Evolutionary conservation across 1,139 yeast genomes (phyloP), one percentile per base, ranked within the genome.

Genomic region (Spathaspora sp.): DNA sequence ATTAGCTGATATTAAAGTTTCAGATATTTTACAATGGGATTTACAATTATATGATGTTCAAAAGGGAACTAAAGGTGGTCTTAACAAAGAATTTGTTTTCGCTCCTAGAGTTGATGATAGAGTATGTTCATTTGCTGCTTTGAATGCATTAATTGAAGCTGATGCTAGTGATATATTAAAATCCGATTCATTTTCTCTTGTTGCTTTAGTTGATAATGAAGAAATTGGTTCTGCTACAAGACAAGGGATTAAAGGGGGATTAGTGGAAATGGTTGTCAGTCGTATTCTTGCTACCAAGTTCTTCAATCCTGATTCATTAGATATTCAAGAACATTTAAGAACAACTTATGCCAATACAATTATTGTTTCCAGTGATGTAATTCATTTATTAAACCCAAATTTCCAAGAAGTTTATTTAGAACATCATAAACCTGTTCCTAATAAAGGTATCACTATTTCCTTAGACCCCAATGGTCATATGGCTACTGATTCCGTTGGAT

Each of bases 321-420:
- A 60, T 42, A 51, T 58, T 34, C 63, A 59, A 50, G 72, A 65
- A 47, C 46, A 44, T 25, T 43, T 57, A n/a, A 54, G 62, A 50
- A 51, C 56, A 18, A 52, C 65, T 8, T 68, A 58, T 47, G 73
- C 75, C 42, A 71, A 71, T 47, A 57, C 75, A 7, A 56, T 74
- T 20, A 57, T 74, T 36, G 59, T 74, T 38, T 72, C 78, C 0
- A 76, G 78, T 0, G 80, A 74, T 50, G 78, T 74, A 15, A 74
- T 70, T n/a, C 80, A 74, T 52, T 68, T 72, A 18, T 54, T 73
- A 34, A 74, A 74, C 52, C 80, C 80, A n/a, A 74, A 74, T 54
- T 74, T 72, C 49, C 47, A 56, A 17, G 53, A 56, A 20, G 68
- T 59, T 4, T 74, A 74, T 51, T 63, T 74, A 48, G 69, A 68